These are phyloP conservation scores for Myxozyma neglecta DNA, from an alignment of 805 yeast species.

Conservation along the genomic window DNA sequence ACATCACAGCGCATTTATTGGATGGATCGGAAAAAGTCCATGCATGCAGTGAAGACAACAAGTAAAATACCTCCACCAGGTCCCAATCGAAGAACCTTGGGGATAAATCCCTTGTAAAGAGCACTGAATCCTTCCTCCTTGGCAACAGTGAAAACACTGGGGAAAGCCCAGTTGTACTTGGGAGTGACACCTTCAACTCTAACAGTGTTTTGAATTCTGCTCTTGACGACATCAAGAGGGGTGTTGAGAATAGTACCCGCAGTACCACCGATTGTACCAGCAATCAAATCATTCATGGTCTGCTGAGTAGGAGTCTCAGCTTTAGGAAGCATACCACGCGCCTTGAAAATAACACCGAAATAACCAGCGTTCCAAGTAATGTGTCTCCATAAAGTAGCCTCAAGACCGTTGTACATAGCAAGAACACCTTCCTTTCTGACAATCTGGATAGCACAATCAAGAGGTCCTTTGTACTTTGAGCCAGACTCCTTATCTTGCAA, in stretches of 20 bases:
- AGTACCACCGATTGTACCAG: constrained; percentile 97
- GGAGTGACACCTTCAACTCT: constrained; percentile 70
- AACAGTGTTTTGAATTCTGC: constrained; percentile 82
- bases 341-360: constrained; percentile 91
- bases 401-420: constrained; percentile 90
- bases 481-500: constrained; percentile 80
- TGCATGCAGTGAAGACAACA: constrained; percentile 92
- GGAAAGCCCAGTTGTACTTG: constrained; percentile 90
- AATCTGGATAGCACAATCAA: constrained; percentile 74
- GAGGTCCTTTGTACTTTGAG: constrained; percentile 70
- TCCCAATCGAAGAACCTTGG: constrained; percentile 94
- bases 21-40: constrained; percentile 73
- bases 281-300: constrained; percentile 80
- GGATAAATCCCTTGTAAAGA: constrained; percentile 92
- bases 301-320: constrained; percentile 70
- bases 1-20: constrained; percentile 5
- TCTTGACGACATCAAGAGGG: constrained; percentile 93
- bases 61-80: constrained; percentile 99
- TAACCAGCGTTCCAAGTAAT: constrained; percentile 97
- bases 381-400: constrained; percentile 97
- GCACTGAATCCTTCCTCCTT: constrained; percentile 92
- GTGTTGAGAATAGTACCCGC: constrained; percentile 93
- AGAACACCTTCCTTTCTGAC: constrained; percentile 72
- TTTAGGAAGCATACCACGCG: constrained; percentile 73
- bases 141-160: constrained; percentile 69